Percentiles rank a stretch among this genome's conserved stretches.
Evolutionary conservation across 176 grass and related monocot species (phyloP).

Genomic region (Bonia amplexicaulis): DNA sequence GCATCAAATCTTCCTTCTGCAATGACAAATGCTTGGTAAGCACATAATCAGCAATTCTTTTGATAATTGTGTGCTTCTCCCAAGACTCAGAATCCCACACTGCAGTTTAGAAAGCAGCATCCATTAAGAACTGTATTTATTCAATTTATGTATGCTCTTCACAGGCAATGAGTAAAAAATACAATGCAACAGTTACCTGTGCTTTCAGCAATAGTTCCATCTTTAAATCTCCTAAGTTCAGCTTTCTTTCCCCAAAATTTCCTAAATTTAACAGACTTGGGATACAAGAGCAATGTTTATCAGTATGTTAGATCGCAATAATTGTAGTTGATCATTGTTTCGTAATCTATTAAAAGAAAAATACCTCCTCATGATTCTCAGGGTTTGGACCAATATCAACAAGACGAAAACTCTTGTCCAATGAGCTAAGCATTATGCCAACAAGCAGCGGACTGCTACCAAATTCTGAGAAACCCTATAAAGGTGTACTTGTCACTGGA

Average conservation of each 20-base stretch:
- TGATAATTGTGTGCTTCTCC: constrained; percentile 82
- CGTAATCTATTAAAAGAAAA: constrained; percentile 18
- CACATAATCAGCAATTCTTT: constrained; percentile 68
- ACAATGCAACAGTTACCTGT: constrained; percentile 55
- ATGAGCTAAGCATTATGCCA: constrained; percentile 61
- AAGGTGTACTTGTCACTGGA: constrained; percentile 20
- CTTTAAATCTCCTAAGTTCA: constrained; percentile 95
- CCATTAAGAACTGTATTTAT: not conserved
- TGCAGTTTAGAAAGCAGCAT: constrained; percentile 40
- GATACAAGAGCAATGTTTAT: constrained; percentile 31
- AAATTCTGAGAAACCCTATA: constrained; percentile 89
- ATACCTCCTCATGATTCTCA: constrained; percentile 72
- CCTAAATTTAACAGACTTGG: constrained; percentile 68
- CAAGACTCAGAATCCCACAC: constrained; percentile 73
- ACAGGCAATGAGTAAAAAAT: constrained; percentile 16
- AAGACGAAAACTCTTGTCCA: constrained; percentile 69
- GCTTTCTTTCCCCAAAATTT: constrained; percentile 95
- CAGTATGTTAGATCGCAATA: not conserved
- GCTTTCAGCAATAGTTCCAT: constrained; percentile 95
- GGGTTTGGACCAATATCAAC: constrained; percentile 86
- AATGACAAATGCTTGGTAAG: constrained; percentile 68
- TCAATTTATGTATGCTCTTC: constrained; percentile 13
- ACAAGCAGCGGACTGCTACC: constrained; percentile 56
- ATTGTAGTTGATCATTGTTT: not conserved
- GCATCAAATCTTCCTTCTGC: constrained; percentile 52